A percentile compares a stretch with the other conserved stretches of the same genome.
phyloP scores from a whole-genome alignment of 257 asterid genomes.

The Nicotiana noctiflora region DNA sequence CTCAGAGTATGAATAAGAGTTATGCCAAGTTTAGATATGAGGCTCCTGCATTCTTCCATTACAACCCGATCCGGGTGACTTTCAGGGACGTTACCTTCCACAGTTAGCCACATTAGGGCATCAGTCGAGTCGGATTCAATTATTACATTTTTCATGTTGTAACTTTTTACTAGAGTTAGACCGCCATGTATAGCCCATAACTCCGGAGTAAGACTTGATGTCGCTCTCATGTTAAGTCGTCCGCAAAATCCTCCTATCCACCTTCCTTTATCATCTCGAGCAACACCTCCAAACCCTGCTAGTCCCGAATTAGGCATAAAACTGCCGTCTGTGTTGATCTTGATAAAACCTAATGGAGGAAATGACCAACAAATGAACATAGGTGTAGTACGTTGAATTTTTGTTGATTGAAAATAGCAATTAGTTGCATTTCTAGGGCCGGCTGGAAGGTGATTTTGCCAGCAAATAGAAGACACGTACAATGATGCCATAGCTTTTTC shows the following conservation, averaged over 20 bases:
- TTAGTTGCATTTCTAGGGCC: not conserved
- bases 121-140: not conserved
- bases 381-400: not conserved
- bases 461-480: not conserved
- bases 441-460: not conserved
- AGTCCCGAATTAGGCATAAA: not conserved
- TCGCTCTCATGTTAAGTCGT: not conserved
- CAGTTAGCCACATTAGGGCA: not conserved
- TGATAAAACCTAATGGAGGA: not conserved
- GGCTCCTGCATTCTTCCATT: not conserved
- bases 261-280: not conserved
- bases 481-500: not conserved
- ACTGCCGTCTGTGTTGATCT: not conserved
- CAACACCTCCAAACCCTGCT: not conserved
- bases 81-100: not conserved
- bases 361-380: not conserved
- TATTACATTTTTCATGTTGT: not conserved
- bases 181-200: not conserved
- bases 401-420: not conserved
- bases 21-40: not conserved
- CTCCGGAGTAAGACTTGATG: not conserved
- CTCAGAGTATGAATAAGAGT: not conserved
- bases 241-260: not conserved
- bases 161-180: not conserved
- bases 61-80: not conserved